These are phyloP conservation scores for Magnolia officinalis DNA, from an alignment of 164 flowering plant species.

Conservation along the genomic window DNA sequence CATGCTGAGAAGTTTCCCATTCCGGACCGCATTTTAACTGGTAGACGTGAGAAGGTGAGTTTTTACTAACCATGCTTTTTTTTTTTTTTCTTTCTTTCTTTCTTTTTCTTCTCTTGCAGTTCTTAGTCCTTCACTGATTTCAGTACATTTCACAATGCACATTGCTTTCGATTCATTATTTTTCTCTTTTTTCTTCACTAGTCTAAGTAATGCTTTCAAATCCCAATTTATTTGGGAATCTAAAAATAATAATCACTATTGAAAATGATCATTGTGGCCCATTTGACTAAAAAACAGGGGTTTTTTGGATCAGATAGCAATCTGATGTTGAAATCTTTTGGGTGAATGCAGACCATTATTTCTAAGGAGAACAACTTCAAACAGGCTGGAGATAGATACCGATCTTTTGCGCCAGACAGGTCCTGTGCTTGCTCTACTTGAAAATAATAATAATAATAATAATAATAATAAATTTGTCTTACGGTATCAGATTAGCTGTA, in stretches of 20 bases:
- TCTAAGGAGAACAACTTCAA: slow-evolving; percentile 95
- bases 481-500: background rate
- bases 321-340: background rate
- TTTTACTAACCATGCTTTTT: background rate
- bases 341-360: slow-evolving; percentile 53
- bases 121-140: background rate
- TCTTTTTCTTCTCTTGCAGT: too few relatives aligned
- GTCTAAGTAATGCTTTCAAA: background rate
- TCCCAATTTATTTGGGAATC: background rate
- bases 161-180: background rate
- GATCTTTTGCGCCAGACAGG: slow-evolving; percentile 83
- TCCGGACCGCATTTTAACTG: slow-evolving; percentile 43
- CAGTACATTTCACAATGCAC: background rate
- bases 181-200: background rate
- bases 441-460: background rate
- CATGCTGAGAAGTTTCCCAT: slow-evolving; percentile 81
- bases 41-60: slow-evolving; percentile 82
- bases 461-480: background rate
- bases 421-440: slow-evolving; percentile 12
- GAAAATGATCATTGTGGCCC: too few relatives aligned
- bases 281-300: too few relatives aligned
- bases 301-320: background rate
- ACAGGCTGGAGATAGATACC: slow-evolving; percentile 94
- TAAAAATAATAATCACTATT: background rate
- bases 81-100: too few relatives aligned